Base-by-base conservation (phyloP, 108 stramenopile species). In the Fistulifera solaris region DNA sequence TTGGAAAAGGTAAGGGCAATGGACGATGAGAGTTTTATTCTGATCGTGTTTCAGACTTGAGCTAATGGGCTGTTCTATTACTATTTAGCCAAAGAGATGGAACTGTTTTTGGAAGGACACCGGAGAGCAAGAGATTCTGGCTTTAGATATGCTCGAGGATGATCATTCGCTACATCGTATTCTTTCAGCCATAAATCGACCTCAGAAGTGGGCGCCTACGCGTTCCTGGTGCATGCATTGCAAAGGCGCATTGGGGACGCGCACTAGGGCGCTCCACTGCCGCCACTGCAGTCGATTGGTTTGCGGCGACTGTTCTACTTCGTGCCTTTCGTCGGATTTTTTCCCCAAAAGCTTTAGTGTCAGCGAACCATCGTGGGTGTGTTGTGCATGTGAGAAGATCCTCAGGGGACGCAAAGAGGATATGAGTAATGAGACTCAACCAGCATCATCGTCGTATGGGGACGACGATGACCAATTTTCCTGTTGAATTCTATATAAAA, bases 211-310 rank as follows among this genome's bases (percentile, higher is more conserved):
- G 54, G 83, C 89, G 14, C 75, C 79, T 0, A 54, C 55, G 17
- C 75, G 90, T 18, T 41, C 72, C 2, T 72, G 69, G 66, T 93
- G 90, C 57, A 93, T 93, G 90, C 81, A 85, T 27, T 93, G 90
- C 67, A 84, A 83, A 43, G 28, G 26, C 0, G 65, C 59, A 15
- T 59, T 79, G 38, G 71, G 77, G 24, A 40, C 78, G 23, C 76
- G 71, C 52, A 63, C 66, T 26, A 54, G 74, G 50, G 51, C 76
- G 13, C 38, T 77, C 16, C 77, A 86, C 66, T 93, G 90, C 56
- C 61, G 72, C 3, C 80, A 86, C 43, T 93, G 90, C 52, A 76
- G 83, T 38, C 56, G 83, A 35, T 77, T 76, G 28, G 72, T 93
- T 19, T 93, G 90, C 51, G 65, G 71, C 1, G 24, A 54, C 16